Evolutionary conservation across 305 asterid genomes (phyloP).

Genomic region (Fraxinus ornus): DNA sequence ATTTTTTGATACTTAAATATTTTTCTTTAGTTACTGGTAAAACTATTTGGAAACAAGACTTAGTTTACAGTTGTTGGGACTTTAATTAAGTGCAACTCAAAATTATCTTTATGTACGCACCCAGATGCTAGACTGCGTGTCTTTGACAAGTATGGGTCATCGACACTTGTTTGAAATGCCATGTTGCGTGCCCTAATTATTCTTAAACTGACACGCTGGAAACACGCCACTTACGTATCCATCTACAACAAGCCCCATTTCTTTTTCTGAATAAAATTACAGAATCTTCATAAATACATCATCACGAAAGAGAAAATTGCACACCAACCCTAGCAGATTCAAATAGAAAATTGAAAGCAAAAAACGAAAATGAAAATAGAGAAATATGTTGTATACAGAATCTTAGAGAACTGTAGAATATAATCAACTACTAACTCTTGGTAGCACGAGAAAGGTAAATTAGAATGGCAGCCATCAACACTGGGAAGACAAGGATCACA

Average conservation of each 20-base stretch:
- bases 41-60: neutral
- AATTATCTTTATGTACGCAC: neutral
- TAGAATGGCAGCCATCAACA: slow-evolving; percentile 8
- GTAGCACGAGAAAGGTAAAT: slow-evolving; percentile 2
- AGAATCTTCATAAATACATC: neutral
- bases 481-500: neutral
- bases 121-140: neutral
- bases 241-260: neutral
- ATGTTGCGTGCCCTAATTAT: neutral
- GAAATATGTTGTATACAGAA: neutral
- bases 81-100: neutral
- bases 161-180: neutral
- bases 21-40: neutral
- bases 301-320: neutral
- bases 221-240: neutral
- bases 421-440: neutral
- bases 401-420: neutral
- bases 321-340: neutral
- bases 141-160: neutral
- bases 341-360: neutral
- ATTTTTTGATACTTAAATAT: neutral
- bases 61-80: neutral
- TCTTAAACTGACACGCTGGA: neutral
- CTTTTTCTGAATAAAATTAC: neutral
- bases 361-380: neutral